phyloP scores from a whole-genome alignment of 345 rosid species.

The Eutrema yunnanense region DNA sequence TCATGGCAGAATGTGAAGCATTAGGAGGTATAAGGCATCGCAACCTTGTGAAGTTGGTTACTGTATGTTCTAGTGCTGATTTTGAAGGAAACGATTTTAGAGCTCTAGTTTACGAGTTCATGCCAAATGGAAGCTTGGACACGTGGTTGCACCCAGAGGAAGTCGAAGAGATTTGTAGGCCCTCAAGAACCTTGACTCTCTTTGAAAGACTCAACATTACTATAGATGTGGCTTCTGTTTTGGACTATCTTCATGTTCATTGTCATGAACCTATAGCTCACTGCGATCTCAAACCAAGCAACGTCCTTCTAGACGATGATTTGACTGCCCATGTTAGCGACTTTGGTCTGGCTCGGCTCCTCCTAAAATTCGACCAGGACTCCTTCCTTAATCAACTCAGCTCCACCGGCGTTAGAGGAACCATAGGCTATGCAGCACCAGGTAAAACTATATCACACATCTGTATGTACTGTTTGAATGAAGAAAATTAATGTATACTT shows the following conservation, averaged over 20 bases:
- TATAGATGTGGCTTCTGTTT: neutral
- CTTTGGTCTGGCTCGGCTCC: neutral
- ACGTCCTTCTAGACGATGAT: neutral
- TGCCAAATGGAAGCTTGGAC: constrained; percentile 20
- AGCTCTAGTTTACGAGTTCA: constrained; percentile 20
- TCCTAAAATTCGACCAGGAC: neutral
- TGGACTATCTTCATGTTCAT: neutral
- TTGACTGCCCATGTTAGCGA: neutral
- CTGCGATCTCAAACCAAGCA: neutral
- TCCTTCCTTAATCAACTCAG: neutral
- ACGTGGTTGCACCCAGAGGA: neutral
- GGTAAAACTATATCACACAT: neutral
- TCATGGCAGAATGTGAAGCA: constrained; percentile 35
- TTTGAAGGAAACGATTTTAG: constrained; percentile 16
- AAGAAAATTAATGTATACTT: neutral
- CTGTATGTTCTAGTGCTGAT: constrained; percentile 24
- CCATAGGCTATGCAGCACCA: neutral
- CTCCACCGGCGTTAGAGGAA: neutral
- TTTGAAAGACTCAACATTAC: neutral
- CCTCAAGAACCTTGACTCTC: neutral
- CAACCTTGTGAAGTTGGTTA: no score
- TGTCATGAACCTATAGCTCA: neutral
- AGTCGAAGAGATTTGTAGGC: neutral
- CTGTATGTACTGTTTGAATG: neutral
- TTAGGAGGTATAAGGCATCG: constrained; percentile 22